Conservation (phyloP, 2,329 filamentous ascomycete genomes). For the Endothia cerciana region DNA sequence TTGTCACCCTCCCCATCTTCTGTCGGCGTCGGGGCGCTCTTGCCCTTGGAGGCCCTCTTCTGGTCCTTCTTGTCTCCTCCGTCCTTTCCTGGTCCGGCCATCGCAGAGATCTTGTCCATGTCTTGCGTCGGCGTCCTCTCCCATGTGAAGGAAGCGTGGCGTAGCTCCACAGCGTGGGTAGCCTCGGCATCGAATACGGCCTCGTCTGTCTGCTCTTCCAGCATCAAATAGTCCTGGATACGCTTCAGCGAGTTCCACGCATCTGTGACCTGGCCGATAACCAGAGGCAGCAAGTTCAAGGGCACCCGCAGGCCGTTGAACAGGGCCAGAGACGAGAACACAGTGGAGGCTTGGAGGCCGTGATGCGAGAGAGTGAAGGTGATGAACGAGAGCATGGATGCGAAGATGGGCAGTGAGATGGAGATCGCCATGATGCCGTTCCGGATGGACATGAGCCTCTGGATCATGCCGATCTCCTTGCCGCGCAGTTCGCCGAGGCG, state of each 20-base stretch:
- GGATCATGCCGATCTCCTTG: constrained; percentile 81
- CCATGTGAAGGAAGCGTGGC: constrained; percentile 83
- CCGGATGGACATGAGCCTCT: constrained; percentile 78
- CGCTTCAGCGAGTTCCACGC: constrained; percentile 83
- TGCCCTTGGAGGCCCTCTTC: constrained; percentile 42
- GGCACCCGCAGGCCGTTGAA: constrained; percentile 93
- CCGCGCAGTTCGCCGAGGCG: constrained; percentile 74
- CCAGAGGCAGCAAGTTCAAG: constrained; percentile 83
- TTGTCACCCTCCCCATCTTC: constrained; percentile 43
- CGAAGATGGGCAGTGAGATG: constrained; percentile 88
- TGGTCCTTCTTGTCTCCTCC: constrained; percentile 49
- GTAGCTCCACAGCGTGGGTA: constrained; percentile 72
- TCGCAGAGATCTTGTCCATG: constrained; percentile 48
- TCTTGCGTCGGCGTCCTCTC: constrained; percentile 67
- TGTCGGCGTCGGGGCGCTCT: constrained; percentile 31
- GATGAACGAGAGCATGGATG: constrained; percentile 94
- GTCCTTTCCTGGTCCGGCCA: constrained; percentile 46
- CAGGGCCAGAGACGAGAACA: constrained; percentile 91
- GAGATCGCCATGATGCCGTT: constrained; percentile 85
- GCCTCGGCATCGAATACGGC: constrained; percentile 59
- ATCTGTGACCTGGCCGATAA: constrained; percentile 88
- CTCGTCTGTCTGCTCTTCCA: constrained; percentile 82
- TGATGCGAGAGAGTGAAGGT: constrained; percentile 73
- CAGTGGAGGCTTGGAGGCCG: constrained; percentile 69
- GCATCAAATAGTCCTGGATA: constrained; percentile 84